These are phyloP conservation scores for Fraxinus angustifolia DNA, from an alignment of 305 asterid genomes.

Conservation along the genomic window DNA sequence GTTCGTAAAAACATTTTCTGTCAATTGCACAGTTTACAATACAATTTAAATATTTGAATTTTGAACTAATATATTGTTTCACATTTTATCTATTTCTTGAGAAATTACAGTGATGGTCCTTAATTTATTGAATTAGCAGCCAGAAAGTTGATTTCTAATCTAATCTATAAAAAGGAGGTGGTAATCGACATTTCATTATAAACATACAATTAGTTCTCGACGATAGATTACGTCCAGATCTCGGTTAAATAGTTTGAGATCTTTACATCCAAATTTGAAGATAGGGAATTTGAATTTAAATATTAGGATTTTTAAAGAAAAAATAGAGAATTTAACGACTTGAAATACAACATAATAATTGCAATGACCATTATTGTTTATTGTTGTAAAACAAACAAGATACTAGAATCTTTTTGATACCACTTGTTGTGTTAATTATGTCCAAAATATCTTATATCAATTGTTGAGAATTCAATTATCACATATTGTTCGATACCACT, in stretches of 20 bases:
- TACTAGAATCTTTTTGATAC: too few relatives aligned
- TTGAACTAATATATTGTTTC: not conserved
- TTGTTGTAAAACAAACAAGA: too few relatives aligned
- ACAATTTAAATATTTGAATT: not conserved
- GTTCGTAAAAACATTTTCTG: not conserved
- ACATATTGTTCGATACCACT: too few relatives aligned
- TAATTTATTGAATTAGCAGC: not conserved
- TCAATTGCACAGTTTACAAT: not conserved
- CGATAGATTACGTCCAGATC: not conserved
- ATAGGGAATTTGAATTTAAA: not conserved
- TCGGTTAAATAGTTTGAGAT: not conserved
- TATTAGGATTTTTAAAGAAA: not conserved
- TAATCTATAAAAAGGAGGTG: not conserved
- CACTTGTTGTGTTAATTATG: too few relatives aligned
- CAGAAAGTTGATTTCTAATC: not conserved
- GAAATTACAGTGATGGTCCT: not conserved
- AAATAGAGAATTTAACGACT: not conserved
- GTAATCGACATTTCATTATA: not conserved
- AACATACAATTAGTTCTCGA: not conserved
- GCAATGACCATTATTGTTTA: too few relatives aligned
- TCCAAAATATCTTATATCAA: too few relatives aligned
- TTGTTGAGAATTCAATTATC: too few relatives aligned
- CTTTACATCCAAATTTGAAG: not conserved
- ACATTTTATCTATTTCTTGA: not conserved
- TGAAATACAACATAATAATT: too few relatives aligned